phyloP scores from a whole-genome alignment of 176 grass and related monocot species.

The Juncus inflexus region DNA sequence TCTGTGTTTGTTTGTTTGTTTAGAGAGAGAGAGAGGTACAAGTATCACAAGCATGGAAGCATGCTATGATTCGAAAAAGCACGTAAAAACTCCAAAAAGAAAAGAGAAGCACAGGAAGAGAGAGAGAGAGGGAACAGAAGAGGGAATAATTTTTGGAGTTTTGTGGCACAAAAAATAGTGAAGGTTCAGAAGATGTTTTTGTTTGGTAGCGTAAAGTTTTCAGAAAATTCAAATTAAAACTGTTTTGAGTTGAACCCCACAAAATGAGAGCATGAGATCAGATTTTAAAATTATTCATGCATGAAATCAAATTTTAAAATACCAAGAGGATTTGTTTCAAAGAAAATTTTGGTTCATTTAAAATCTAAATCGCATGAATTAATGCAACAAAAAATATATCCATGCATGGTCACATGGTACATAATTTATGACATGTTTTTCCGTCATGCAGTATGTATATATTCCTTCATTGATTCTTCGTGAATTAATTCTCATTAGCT shows the following conservation, averaged over 20 bases:
- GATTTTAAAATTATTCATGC: neutral
- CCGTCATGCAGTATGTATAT: constrained; percentile 9
- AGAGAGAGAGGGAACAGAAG: constrained; percentile 17
- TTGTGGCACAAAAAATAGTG: neutral
- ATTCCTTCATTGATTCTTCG: neutral
- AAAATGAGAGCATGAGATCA: constrained; percentile 2
- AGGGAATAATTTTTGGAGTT: constrained; percentile 27
- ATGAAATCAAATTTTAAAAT: too few relatives aligned
- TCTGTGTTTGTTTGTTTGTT: neutral
- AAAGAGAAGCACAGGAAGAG: constrained; percentile 25
- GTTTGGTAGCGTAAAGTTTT: constrained; percentile 21
- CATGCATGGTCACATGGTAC: constrained; percentile 10
- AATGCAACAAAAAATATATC: constrained; percentile 4
- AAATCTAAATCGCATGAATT: too few relatives aligned
- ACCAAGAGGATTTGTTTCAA: too few relatives aligned
- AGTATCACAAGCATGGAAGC: constrained; percentile 27
- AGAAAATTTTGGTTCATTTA: too few relatives aligned
- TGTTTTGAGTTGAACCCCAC: neutral
- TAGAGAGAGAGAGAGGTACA: constrained; percentile 7
- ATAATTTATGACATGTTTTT: constrained; percentile 17
- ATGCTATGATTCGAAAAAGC: constrained; percentile 13
- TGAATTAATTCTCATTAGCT: too few relatives aligned
- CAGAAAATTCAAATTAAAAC: neutral
- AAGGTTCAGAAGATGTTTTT: constrained; percentile 3
- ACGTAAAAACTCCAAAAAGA: constrained; percentile 32